phyloP scores from a whole-genome alignment of 768 basidiomycete species.

The Boletus speciosus region DNA sequence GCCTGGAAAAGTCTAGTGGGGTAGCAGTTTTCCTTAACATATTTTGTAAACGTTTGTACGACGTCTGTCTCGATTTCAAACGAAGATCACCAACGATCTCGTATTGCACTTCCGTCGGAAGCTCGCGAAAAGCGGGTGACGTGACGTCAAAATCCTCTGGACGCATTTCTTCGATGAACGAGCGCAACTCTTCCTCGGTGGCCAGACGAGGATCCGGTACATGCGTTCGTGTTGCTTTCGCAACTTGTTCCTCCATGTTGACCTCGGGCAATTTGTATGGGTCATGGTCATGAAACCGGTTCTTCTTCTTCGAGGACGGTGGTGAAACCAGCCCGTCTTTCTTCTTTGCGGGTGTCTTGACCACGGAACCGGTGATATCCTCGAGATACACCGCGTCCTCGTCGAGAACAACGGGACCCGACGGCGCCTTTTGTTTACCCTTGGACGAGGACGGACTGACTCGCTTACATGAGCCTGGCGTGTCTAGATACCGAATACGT shows the following conservation, averaged over 20 bases:
- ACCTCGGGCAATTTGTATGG: slow-evolving; percentile 91
- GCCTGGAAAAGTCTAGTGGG: slow-evolving; percentile 92
- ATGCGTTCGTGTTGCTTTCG: slow-evolving; percentile 54
- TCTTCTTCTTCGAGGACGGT: slow-evolving; percentile 54
- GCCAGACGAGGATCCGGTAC: slow-evolving; percentile 89
- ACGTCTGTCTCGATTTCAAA: slow-evolving; percentile 91
- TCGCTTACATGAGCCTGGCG: neutral
- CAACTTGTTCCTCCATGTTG: slow-evolving; percentile 60
- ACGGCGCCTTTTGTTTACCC: slow-evolving; percentile 45
- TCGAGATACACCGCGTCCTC: slow-evolving; percentile 85
- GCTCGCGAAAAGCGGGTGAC: slow-evolving; percentile 83
- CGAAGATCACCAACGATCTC: slow-evolving; percentile 97
- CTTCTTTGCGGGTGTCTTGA: slow-evolving; percentile 47
- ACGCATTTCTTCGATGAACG: slow-evolving; percentile 94
- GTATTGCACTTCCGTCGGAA: slow-evolving; percentile 96
- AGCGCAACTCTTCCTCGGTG: slow-evolving; percentile 89
- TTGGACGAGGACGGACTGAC: slow-evolving; percentile 30
- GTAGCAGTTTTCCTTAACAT: slow-evolving; percentile 81
- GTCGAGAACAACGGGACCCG: slow-evolving; percentile 52
- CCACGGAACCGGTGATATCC: slow-evolving; percentile 60
- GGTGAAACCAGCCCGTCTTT: slow-evolving; percentile 35
- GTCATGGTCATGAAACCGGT: slow-evolving; percentile 73
- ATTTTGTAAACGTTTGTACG: slow-evolving; percentile 83
- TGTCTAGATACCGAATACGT: neutral
- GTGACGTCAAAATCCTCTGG: slow-evolving; percentile 93